Conservation (phyloP, 371 early-diverging fungal species). For the Zychaea mexicana region DNA sequence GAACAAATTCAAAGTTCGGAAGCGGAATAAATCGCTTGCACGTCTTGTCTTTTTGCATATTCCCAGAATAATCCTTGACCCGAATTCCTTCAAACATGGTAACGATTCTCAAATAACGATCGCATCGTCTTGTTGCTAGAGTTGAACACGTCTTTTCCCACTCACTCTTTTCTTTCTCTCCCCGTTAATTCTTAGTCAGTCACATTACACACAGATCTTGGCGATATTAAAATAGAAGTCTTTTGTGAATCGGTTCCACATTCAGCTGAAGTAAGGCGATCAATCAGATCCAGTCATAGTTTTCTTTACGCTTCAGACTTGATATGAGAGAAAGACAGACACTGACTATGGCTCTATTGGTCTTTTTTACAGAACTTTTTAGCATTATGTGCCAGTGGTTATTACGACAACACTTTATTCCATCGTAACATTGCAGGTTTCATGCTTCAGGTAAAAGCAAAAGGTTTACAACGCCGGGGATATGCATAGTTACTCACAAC, state of each 20-base stretch:
- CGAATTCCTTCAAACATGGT: too few relatives aligned
- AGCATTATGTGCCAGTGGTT: conserved; percentile 91
- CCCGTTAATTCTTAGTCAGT: conserved; percentile 60
- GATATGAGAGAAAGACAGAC: too few relatives aligned
- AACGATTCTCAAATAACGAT: too few relatives aligned
- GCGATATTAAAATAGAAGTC: conserved; percentile 88
- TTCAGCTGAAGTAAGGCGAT: conserved; percentile 73
- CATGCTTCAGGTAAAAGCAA: conserved; percentile 76
- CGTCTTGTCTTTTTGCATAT: too few relatives aligned
- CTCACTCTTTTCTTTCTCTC: too few relatives aligned
- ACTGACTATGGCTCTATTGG: too few relatives aligned
- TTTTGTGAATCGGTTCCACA: conserved; percentile 83
- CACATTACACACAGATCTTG: conserved; percentile 87
- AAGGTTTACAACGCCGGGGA: not conserved
- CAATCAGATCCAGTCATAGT: not conserved
- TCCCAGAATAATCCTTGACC: too few relatives aligned
- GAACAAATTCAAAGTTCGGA: too few relatives aligned
- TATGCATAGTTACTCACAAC: too few relatives aligned
- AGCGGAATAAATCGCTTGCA: too few relatives aligned
- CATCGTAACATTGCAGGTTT: conserved; percentile 91
- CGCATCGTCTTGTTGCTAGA: too few relatives aligned
- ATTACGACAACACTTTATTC: conserved; percentile 86
- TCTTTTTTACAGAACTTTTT: conserved; percentile 85
- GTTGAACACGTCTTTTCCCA: too few relatives aligned
- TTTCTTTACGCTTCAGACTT: not conserved